Evolutionary conservation across 768 basidiomycete species (phyloP).

Genomic region (Rhodosporidiobolus sp.): DNA sequence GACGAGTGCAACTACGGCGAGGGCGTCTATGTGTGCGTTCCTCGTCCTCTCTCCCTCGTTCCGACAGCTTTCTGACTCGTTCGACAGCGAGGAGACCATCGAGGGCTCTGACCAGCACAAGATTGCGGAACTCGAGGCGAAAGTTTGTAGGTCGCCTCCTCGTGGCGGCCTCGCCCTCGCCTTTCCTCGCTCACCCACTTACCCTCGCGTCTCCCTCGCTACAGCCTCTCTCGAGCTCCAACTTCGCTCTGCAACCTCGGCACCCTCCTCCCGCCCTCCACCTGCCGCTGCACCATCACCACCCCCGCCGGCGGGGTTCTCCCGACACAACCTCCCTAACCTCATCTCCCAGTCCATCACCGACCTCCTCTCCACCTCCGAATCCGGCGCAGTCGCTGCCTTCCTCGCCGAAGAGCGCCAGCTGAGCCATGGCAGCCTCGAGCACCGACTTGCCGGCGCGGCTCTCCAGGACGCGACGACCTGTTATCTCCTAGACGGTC

Average conservation of each 20-base stretch:
- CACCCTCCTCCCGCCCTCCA: background rate
- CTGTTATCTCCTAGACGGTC: constrained; percentile 21
- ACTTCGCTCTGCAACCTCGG: background rate
- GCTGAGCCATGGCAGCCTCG: background rate
- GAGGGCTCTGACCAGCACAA: constrained; percentile 29
- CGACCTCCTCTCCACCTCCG: background rate
- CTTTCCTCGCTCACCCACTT: background rate
- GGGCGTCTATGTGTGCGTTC: constrained; percentile 27
- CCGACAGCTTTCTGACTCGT: background rate
- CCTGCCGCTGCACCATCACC: background rate
- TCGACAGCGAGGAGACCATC: constrained; percentile 20
- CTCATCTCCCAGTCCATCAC: constrained; percentile 14
- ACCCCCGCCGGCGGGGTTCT: background rate
- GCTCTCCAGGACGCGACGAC: constrained; percentile 4
- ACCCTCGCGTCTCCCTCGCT: background rate
- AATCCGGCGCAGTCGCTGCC: background rate
- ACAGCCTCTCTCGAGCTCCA: constrained; percentile 19
- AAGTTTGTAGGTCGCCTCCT: constrained; percentile 11
- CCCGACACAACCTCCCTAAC: background rate
- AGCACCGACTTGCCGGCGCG: background rate
- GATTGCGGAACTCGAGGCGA: constrained; percentile 22
- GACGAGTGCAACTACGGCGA: constrained; percentile 26
- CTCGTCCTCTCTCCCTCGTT: background rate
- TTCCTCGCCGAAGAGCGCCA: background rate
- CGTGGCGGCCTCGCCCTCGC: no score